Evolutionary conservation across 352 stramenopile species (phyloP), one percentile per base, ranked within the genome.

Genomic region (Globisporangium cylindrosporum): DNA sequence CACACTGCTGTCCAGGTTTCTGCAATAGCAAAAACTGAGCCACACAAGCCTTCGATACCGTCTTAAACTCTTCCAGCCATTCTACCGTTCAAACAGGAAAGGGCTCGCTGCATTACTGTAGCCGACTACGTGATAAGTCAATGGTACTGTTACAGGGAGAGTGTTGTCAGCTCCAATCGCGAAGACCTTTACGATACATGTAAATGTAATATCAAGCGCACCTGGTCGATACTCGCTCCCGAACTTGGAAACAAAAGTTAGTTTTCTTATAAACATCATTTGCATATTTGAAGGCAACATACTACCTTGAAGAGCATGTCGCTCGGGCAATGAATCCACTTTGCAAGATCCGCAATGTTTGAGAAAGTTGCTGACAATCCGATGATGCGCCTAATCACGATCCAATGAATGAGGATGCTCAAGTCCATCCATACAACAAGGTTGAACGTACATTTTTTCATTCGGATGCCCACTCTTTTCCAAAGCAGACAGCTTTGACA

Each of bases 1-100:
- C 4, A 91, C 71, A 14, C 75, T 80, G 15, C 64, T 65, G 58
- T 90, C 90, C 18, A 82, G 59, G 38, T 86, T 89, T 27, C 67
- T 85, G 43, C 2, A 24, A 34, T 18, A 32, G n/a, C 18, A 29
- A 43, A 14, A 10, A 8, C 10, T 46, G 4, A 61, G 55, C 20
- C 27, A 43, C 51, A 10, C 27, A 27, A 38, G 8, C 10, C 14
- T 57, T 29, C 3, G 4, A 29, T 7, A 20, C 10, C 1, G 9
- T 34, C 10, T 7, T 32, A 10, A 2, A 32, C 32, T 24, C 32
- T 49, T 4, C n/a, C 29, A 41, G 18, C 24, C 27, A 9, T 14
- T 48, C 14, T 64, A 81, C 76, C 71, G 36, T 53, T 84, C 74
- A 56, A 84, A 81, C 18, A 78, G 27, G 46, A 79, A 84, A 22